These are phyloP conservation scores for Suillus occidentalis DNA, from an alignment of 768 basidiomycete species.

Conservation along the genomic window DNA sequence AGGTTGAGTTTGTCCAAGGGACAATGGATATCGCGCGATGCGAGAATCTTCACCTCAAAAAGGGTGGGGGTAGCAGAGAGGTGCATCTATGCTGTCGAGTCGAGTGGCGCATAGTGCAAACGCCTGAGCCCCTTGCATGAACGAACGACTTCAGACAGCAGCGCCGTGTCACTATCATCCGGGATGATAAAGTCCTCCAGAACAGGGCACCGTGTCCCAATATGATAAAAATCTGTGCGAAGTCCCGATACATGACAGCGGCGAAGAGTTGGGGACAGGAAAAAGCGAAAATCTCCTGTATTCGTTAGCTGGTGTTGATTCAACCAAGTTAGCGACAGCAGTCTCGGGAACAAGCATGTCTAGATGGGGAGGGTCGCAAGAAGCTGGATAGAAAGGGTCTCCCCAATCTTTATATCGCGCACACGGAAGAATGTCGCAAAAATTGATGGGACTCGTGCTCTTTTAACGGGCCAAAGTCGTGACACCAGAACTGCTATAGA, in stretches of 20 bases:
- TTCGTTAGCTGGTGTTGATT: too few relatives aligned
- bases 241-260: not conserved
- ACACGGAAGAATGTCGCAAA: not conserved
- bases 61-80: not conserved
- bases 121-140: not conserved
- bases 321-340: not conserved
- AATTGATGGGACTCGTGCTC: not conserved
- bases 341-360: not conserved
- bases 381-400: not conserved
- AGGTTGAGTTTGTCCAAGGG: not conserved
- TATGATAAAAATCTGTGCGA: not conserved
- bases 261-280: not conserved
- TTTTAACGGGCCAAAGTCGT: not conserved
- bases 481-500: not conserved
- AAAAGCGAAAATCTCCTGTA: not conserved
- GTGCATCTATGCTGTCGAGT: not conserved
- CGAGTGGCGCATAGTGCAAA: not conserved
- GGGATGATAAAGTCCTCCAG: not conserved
- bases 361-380: not conserved
- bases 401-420: not conserved
- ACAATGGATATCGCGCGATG: not conserved
- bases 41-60: not conserved
- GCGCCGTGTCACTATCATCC: not conserved
- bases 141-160: not conserved
- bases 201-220: not conserved